These are phyloP conservation scores for Cotoneaster glaucophyllus DNA, from an alignment of 306 rosid species.

Conservation along the genomic window DNA sequence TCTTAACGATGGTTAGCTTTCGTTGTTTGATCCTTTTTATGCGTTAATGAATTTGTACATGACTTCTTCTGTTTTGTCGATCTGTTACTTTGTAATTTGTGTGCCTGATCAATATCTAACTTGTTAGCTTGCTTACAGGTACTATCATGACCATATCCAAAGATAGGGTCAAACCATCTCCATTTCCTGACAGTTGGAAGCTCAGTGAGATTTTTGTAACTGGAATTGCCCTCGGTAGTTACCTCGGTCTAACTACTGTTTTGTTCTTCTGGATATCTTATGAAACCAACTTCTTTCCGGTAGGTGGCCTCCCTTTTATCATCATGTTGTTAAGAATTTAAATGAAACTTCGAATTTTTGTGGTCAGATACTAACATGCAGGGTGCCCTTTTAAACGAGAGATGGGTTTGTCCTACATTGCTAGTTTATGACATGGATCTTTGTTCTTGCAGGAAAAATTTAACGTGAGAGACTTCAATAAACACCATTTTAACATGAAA, in stretches of 20 bases:
- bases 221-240: constrained; percentile 58
- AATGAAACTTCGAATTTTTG: background rate
- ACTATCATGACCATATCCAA: constrained; percentile 80
- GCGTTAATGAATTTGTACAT: background rate
- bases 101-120: constrained; percentile 1
- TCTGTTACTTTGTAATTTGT: background rate
- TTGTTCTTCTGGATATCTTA: constrained; percentile 41
- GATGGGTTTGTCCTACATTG: background rate
- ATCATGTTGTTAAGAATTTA: background rate
- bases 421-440: background rate
- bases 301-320: constrained; percentile 17
- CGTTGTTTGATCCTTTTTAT: background rate
- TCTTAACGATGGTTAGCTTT: constrained; percentile 62
- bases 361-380: background rate
- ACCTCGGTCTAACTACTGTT: constrained; percentile 56
- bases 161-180: constrained; percentile 75
- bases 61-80: background rate
- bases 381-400: background rate
- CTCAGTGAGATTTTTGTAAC: constrained; percentile 70
- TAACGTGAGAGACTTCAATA: constrained; percentile 28
- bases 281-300: constrained; percentile 46
- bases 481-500: background rate
- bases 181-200: constrained; percentile 69
- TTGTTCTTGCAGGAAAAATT: constrained; percentile 34
- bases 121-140: constrained; percentile 27